Evolutionary conservation across 495 filamentous ascomycete genomes (phyloP).

Genomic region (Podospora pseudopauciseta): DNA sequence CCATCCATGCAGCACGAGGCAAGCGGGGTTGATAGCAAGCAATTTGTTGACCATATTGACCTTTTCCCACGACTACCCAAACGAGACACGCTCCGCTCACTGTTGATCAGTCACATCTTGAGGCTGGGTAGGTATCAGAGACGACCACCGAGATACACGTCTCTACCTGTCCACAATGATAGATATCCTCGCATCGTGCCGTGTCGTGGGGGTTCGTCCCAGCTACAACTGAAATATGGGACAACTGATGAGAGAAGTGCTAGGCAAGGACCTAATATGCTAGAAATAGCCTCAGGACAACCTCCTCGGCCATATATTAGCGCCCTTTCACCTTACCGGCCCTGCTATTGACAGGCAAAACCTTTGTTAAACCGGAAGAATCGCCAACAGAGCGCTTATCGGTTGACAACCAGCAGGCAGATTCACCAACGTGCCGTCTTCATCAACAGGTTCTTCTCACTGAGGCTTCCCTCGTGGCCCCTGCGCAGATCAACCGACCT

Average conservation of each 20-base stretch:
- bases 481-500: slow-evolving; percentile 10
- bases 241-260: neutral
- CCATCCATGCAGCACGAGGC: slow-evolving; percentile 1
- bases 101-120: neutral
- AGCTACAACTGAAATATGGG: neutral
- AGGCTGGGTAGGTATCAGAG: neutral
- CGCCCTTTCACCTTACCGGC: slow-evolving; percentile 10
- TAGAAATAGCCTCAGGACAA: slow-evolving; percentile 5
- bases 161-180: neutral
- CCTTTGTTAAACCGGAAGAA: neutral
- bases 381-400: neutral
- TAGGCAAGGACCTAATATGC: neutral
- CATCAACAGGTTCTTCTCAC: neutral
- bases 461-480: slow-evolving; percentile 6
- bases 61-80: neutral
- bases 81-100: neutral
- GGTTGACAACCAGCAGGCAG: neutral
- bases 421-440: neutral
- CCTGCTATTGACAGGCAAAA: slow-evolving; percentile 1
- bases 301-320: slow-evolving; percentile 6
- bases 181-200: neutral
- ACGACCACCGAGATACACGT: too few species aligned
- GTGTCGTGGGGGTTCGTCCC: slow-evolving; percentile 8
- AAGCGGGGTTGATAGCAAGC: neutral
- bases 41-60: neutral